Evolutionary conservation across 441 rosid genomes (phyloP).

Genomic region (Adansonia rubrostipa): DNA sequence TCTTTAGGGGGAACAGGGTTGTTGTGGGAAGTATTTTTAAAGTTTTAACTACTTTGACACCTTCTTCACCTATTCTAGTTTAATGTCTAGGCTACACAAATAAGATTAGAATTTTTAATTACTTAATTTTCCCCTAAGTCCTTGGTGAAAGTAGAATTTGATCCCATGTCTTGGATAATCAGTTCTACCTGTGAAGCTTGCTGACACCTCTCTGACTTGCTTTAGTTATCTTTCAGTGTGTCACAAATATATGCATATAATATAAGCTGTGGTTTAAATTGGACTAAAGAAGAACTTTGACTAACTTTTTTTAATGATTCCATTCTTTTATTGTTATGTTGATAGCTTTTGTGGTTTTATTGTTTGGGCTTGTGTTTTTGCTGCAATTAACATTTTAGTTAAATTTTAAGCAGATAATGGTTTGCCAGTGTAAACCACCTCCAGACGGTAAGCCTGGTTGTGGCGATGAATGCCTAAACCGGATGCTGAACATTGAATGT

Average conservation of each 20-base stretch:
- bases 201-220: not conserved
- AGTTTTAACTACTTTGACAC: conserved; percentile 8
- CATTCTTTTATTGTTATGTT: not conserved
- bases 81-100: conserved; percentile 13
- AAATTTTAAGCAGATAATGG: conserved; percentile 75
- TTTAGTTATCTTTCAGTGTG: conserved; percentile 10
- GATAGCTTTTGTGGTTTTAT: conserved; percentile 21
- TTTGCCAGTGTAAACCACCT: conserved; percentile 85
- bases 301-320: not conserved
- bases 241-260: conserved; percentile 8
- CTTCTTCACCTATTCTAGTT: conserved; percentile 18
- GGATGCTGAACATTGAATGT: conserved; percentile 97
- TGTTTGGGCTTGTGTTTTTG: conserved; percentile 27
- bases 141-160: not conserved
- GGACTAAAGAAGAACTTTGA: conserved; percentile 9
- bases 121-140: conserved; percentile 5
- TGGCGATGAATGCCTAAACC: conserved; percentile 94
- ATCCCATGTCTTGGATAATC: conserved; percentile 4
- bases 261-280: not conserved
- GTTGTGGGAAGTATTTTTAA: conserved; percentile 8
- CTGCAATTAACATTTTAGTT: conserved; percentile 34
- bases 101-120: conserved; percentile 6
- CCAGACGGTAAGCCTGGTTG: conserved; percentile 72
- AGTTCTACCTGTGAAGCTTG: not conserved
- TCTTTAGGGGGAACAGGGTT: not conserved